Conservation (phyloP, 306 rosid species). For the Mimosa pudica region DNA sequence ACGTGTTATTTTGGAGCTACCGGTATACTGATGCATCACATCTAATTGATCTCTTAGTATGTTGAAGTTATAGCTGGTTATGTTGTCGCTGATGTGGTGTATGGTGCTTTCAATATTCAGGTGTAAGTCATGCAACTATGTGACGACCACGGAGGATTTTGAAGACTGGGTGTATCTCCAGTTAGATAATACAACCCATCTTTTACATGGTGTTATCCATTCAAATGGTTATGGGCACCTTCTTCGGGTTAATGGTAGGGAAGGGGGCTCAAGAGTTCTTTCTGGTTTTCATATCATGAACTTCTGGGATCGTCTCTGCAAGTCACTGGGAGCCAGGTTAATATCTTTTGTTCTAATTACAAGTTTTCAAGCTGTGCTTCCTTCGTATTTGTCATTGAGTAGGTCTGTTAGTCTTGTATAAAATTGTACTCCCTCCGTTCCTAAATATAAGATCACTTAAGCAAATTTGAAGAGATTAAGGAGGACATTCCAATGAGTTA, state of each 20-base stretch:
- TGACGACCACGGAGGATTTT: constrained; percentile 78
- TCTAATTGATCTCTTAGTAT: neutral
- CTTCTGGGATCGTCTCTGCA: constrained; percentile 96
- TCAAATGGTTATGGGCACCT: constrained; percentile 97
- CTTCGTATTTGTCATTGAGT: neutral
- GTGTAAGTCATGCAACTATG: constrained; percentile 95
- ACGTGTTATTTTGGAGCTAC: neutral
- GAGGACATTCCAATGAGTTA: no score
- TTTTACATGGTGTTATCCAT: constrained; percentile 91
- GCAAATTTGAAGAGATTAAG: no score
- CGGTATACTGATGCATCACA: neutral
- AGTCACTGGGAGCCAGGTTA: constrained; percentile 84
- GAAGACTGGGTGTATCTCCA: constrained; percentile 94
- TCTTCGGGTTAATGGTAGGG: constrained; percentile 94
- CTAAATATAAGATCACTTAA: no score
- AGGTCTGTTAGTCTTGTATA: constrained; percentile 8
- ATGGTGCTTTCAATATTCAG: constrained; percentile 47
- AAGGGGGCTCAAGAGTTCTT: constrained; percentile 87
- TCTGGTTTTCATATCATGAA: constrained; percentile 91
- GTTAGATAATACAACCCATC: constrained; percentile 87
- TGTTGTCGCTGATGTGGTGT: constrained; percentile 25
- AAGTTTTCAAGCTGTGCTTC: neutral
- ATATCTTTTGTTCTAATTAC: constrained; percentile 20
- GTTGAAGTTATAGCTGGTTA: neutral
- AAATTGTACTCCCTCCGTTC: neutral